These are phyloP conservation scores for Aspergillus sp. DNA, from an alignment of 2,329 filamentous ascomycete genomes.

Conservation along the genomic window DNA sequence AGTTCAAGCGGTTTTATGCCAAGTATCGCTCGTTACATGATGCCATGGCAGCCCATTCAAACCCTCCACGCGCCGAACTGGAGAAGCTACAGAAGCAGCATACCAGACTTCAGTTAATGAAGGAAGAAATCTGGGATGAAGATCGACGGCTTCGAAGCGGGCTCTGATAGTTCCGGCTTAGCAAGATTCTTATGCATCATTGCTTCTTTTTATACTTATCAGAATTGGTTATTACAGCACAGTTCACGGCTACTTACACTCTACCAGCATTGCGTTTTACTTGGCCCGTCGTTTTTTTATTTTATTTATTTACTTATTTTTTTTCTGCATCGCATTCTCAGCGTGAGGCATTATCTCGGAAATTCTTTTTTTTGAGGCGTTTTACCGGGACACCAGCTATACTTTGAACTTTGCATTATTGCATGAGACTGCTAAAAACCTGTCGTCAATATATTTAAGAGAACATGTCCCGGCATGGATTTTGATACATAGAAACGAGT, in stretches of 20 bases:
- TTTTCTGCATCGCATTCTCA: conserved; percentile 12
- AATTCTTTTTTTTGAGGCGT: conserved; percentile 13
- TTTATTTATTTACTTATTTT: conserved; percentile 5
- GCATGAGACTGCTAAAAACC: conserved; percentile 1
- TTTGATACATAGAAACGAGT: not conserved
- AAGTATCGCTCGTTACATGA: conserved; percentile 59
- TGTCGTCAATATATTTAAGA: conserved; percentile 6
- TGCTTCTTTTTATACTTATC: conserved; percentile 6
- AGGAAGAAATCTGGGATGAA: conserved; percentile 56
- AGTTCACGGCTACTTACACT: conserved; percentile 5
- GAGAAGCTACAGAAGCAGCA: conserved; percentile 57
- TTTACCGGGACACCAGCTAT: not conserved
- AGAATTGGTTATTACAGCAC: conserved; percentile 13
- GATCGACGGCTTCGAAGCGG: conserved; percentile 36
- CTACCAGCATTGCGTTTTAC: conserved; percentile 4
- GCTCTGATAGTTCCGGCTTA: conserved; percentile 14
- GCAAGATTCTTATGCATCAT: conserved; percentile 12
- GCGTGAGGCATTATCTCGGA: conserved; percentile 14
- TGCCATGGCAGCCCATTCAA: conserved; percentile 37
- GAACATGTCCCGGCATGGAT: conserved; percentile 14
- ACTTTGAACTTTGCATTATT: conserved; percentile 1
- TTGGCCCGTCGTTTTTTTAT: conserved; percentile 1
- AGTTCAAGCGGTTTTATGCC: conserved; percentile 59
- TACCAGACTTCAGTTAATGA: conserved; percentile 55
- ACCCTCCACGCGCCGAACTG: conserved; percentile 52